These are phyloP conservation scores for Magnaporthiopsis poae DNA, from an alignment of 2,329 filamentous ascomycete species.

Conservation along the genomic window DNA sequence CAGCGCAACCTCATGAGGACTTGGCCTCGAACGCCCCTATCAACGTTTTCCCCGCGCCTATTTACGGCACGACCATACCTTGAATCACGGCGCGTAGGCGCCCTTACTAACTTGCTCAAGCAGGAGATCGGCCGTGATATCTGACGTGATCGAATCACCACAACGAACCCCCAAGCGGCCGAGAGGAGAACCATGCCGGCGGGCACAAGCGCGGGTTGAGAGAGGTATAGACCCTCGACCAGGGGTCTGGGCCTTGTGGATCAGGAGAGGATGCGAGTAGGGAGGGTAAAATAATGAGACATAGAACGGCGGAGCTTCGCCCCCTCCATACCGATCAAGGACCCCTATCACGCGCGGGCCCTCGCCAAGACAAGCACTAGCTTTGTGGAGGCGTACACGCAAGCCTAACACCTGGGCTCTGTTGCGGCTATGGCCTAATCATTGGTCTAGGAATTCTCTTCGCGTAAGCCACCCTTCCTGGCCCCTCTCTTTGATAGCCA, in stretches of 20 bases:
- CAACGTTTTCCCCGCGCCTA: background rate
- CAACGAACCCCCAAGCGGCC: background rate
- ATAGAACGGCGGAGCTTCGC: background rate
- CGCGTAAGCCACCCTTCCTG: conserved; percentile 25
- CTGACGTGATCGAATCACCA: background rate
- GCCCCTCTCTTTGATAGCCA: too few relatives aligned
- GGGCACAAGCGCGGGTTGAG: background rate
- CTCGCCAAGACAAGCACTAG: background rate
- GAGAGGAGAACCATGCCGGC: background rate
- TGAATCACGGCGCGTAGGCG: background rate
- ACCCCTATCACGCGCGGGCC: too few relatives aligned
- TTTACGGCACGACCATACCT: too few relatives aligned
- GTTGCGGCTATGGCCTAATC: conserved; percentile 69
- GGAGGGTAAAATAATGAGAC: background rate
- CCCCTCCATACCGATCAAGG: background rate
- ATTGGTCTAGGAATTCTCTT: conserved; percentile 65
- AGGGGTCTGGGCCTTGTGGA: too few relatives aligned
- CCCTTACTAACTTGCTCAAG: too few relatives aligned
- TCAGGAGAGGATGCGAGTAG: background rate
- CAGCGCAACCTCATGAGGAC: too few relatives aligned
- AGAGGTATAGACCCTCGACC: background rate
- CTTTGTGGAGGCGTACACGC: background rate
- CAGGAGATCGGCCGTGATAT: background rate
- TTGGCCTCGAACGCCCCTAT: background rate
- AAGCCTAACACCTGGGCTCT: background rate